Evolutionary conservation across 805 yeast species (phyloP).

Genomic region (Pichia pseudocactophila): DNA sequence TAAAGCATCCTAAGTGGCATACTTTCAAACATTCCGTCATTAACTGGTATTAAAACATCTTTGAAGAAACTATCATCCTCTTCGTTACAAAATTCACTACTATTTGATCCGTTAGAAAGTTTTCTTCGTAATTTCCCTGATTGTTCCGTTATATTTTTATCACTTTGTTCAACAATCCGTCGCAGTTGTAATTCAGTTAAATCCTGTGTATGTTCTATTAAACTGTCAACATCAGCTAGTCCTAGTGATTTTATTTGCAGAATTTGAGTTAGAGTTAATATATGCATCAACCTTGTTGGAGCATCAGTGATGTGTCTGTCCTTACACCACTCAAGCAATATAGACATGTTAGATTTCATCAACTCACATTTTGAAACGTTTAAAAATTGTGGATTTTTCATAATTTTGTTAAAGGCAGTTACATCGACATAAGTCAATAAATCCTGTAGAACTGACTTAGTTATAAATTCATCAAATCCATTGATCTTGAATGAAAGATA

Average conservation of each 20-base stretch:
- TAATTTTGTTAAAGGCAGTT: conserved; percentile 9
- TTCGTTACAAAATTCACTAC: too few species aligned
- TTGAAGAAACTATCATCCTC: neutral
- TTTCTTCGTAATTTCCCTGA: too few species aligned
- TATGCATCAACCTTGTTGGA: conserved; percentile 9
- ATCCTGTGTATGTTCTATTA: conserved; percentile 4
- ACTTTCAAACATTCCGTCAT: conserved; percentile 1
- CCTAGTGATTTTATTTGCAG: conserved; percentile 10
- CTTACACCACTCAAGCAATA: conserved; percentile 13
- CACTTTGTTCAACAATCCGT: conserved; percentile 1
- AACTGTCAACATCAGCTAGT: conserved; percentile 4
- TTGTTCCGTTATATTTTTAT: neutral
- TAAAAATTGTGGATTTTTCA: conserved; percentile 5
- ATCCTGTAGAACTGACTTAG: conserved; percentile 5
- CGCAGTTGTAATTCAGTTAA: conserved; percentile 7
- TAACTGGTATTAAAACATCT: conserved; percentile 7
- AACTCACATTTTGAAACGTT: conserved; percentile 3
- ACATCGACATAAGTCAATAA: conserved; percentile 9
- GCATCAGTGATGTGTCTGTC: conserved; percentile 9
- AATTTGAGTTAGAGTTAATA: conserved; percentile 10
- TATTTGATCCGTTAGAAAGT: too few species aligned
- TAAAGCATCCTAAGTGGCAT: neutral
- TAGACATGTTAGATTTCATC: conserved; percentile 8
- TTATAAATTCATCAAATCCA: conserved; percentile 7
- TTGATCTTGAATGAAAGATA: conserved; percentile 8